These are phyloP conservation scores for Elsinoe australis DNA, from an alignment of 2,329 filamentous ascomycete genomes.

Conservation along the genomic window DNA sequence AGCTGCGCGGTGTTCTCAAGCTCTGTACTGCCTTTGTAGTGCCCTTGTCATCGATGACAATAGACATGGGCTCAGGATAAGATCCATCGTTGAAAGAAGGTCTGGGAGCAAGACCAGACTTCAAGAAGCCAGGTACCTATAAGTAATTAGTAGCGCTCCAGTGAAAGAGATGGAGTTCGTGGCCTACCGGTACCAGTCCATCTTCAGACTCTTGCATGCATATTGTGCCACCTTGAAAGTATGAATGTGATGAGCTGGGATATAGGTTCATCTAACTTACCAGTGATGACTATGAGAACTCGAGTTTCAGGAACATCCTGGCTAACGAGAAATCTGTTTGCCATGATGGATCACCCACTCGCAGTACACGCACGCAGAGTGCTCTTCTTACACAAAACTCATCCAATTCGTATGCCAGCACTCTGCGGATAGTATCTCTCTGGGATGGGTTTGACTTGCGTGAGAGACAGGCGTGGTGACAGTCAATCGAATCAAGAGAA, in stretches of 20 bases:
- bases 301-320: constrained; percentile 56
- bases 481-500: no score
- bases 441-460: no score
- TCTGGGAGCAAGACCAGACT: constrained; percentile 71
- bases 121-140: constrained; percentile 59
- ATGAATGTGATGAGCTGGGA: neutral
- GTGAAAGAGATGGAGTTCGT: neutral
- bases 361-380: no score
- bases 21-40: constrained; percentile 52
- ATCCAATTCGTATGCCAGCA: no score
- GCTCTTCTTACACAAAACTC: no score
- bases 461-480: no score
- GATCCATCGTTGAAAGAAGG: constrained; percentile 80
- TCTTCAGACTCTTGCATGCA: constrained; percentile 80
- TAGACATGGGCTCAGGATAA: constrained; percentile 47
- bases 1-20: constrained; percentile 69
- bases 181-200: constrained; percentile 64
- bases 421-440: no score
- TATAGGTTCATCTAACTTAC: constrained; percentile 35
- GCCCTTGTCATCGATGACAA: constrained; percentile 45
- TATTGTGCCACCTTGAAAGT: constrained; percentile 57
- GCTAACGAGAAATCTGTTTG: neutral
- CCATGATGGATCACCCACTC: neutral
- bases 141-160: neutral
- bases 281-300: constrained; percentile 85